Conservation (phyloP, 139 green algal genomes). For the Chlamydomonas asymmetrica region DNA sequence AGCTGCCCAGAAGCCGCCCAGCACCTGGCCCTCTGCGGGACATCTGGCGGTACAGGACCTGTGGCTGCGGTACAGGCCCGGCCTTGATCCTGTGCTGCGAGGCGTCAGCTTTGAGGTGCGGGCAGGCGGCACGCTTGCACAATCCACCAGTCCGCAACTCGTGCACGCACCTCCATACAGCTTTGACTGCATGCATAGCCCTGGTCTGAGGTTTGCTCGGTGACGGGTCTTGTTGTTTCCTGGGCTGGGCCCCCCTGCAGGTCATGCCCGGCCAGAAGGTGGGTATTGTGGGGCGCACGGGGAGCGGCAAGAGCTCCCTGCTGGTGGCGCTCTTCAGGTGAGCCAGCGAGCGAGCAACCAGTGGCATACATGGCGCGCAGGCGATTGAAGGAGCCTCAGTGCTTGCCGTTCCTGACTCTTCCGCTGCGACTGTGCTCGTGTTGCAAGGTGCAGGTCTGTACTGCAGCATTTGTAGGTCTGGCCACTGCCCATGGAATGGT, state of each 20-base stretch:
- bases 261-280: constrained; percentile 18
- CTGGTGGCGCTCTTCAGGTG: constrained; percentile 73
- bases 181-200: too few relatives aligned
- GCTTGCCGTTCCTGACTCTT: too few relatives aligned
- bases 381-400: too few relatives aligned
- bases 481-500: too few relatives aligned
- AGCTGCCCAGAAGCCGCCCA: constrained; percentile 26
- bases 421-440: too few relatives aligned
- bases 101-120: constrained; percentile 59
- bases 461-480: too few relatives aligned
- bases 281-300: constrained; percentile 71
- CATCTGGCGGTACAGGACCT: constrained; percentile 52
- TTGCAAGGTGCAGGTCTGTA: too few relatives aligned
- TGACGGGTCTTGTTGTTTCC: too few relatives aligned
- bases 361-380: too few relatives aligned
- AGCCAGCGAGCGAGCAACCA: not conserved
- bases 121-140: not conserved
- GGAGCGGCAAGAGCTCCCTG: constrained; percentile 75
- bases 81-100: constrained; percentile 63
- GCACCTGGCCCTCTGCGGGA: constrained; percentile 59
- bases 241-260: not conserved
- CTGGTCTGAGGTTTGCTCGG: too few relatives aligned
- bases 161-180: too few relatives aligned
- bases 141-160: too few relatives aligned
- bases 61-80: constrained; percentile 62